These are phyloP conservation scores for Cutaneotrichosporon sp. DNA, from an alignment of 1,284 basidiomycete species.

Conservation along the genomic window DNA sequence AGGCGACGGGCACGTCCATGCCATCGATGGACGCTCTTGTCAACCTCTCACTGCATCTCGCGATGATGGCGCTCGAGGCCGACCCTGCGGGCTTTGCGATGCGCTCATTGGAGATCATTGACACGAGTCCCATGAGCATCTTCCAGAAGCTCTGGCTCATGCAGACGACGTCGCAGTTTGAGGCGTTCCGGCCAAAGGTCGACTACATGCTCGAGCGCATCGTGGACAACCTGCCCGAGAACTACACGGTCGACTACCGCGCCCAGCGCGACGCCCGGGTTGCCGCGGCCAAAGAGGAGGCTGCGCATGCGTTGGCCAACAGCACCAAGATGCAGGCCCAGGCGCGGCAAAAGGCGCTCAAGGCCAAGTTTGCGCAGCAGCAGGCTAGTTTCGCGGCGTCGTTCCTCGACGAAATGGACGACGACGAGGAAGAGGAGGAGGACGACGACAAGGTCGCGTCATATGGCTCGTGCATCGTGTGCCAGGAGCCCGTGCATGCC, in stretches of 20 bases:
- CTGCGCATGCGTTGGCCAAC: slow-evolving; percentile 55
- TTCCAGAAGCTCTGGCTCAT: slow-evolving; percentile 61
- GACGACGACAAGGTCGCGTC: slow-evolving; percentile 55
- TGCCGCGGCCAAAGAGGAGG: slow-evolving; percentile 19
- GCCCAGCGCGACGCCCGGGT: slow-evolving; percentile 33
- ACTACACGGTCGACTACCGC: slow-evolving; percentile 53
- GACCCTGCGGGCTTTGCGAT: slow-evolving; percentile 60
- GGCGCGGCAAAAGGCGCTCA: slow-evolving; percentile 72
- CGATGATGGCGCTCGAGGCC: slow-evolving; percentile 74
- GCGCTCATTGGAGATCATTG: slow-evolving; percentile 55
- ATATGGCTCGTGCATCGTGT: slow-evolving; percentile 92
- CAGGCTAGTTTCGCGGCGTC: slow-evolving; percentile 65
- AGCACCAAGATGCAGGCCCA: slow-evolving; percentile 28
- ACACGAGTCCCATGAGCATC: slow-evolving; percentile 51
- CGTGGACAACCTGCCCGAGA: slow-evolving; percentile 49
- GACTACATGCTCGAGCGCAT: slow-evolving; percentile 69
- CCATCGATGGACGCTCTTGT: slow-evolving; percentile 56
- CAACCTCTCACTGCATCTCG: slow-evolving; percentile 78
- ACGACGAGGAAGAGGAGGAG: slow-evolving; percentile 58
- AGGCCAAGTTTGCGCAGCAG: slow-evolving; percentile 87
- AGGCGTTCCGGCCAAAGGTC: slow-evolving; percentile 62
- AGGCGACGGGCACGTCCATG: slow-evolving; percentile 17
- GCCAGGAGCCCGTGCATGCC: slow-evolving; percentile 83
- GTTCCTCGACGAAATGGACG: slow-evolving; percentile 46
- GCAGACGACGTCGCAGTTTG: slow-evolving; percentile 68